Percentiles rank a stretch among this genome's conserved stretches.
These are phyloP conservation scores for Citrus hindsii DNA, from an alignment of 345 rosid genomes.

Conservation along the genomic window DNA sequence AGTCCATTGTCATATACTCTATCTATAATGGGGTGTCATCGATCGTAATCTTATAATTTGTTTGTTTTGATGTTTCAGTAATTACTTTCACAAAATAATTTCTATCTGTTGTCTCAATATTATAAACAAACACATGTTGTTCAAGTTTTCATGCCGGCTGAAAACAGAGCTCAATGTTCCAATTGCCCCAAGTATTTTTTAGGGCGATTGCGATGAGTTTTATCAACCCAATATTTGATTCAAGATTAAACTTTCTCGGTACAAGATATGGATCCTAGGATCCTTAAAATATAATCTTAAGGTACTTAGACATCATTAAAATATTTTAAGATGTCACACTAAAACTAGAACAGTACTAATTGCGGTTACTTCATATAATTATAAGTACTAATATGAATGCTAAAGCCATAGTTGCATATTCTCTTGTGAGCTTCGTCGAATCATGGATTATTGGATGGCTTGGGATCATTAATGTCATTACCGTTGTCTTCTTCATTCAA, in stretches of 20 bases:
- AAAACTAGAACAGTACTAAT: background rate
- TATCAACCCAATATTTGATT: background rate
- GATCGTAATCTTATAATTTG: no score
- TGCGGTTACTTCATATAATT: background rate
- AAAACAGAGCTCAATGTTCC: no score
- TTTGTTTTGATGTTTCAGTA: no score
- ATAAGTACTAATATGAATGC: background rate
- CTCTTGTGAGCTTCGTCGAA: background rate
- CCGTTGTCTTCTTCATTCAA: background rate
- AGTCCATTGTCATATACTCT: no score
- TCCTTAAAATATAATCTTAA: background rate
- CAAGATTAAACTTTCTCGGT: background rate
- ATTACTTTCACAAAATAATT: no score
- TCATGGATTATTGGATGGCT: slow-evolving; percentile 6
- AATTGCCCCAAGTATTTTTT: no score
- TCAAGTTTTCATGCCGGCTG: no score
- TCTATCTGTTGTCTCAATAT: no score
- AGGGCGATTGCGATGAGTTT: no score
- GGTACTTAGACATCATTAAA: background rate
- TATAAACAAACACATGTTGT: no score
- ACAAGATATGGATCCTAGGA: background rate
- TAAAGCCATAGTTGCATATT: background rate
- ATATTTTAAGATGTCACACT: no score
- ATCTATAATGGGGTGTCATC: no score
- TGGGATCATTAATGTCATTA: background rate